A percentile compares a stretch with the other conserved stretches of the same genome.
phyloP scores from a whole-genome alignment of 495 filamentous ascomycete species.

The Daldinia decipiens region DNA sequence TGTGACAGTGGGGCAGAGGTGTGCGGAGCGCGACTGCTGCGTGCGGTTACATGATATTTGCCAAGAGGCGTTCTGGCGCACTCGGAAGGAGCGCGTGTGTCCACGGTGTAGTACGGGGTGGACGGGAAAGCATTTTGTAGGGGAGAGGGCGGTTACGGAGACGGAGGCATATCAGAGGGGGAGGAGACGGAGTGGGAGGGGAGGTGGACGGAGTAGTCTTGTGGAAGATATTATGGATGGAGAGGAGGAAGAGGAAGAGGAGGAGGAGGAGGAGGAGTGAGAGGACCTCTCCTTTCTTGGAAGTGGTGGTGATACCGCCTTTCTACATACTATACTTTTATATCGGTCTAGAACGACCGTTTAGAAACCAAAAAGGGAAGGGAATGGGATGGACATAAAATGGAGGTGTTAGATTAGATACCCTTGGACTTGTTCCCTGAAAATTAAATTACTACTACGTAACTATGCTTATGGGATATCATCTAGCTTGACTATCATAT shows the following conservation, averaged over 20 bases:
- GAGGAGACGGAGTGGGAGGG: slow-evolving; percentile 46
- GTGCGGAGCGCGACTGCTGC: slow-evolving; percentile 71
- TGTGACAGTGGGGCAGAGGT: slow-evolving; percentile 87
- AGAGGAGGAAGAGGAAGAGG: slow-evolving; percentile 50
- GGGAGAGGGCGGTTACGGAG: slow-evolving; percentile 75
- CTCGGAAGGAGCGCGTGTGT: slow-evolving; percentile 68
- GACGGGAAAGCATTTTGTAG: slow-evolving; percentile 80
- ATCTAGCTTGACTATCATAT: neutral
- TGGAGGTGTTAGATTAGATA: slow-evolving; percentile 18
- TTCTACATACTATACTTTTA: slow-evolving; percentile 15
- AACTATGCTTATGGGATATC: neutral
- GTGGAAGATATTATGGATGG: slow-evolving; percentile 44
- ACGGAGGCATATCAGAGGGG: slow-evolving; percentile 58
- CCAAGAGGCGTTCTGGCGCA: slow-evolving; percentile 74
- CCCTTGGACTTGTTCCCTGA: slow-evolving; percentile 12
- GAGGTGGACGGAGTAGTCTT: slow-evolving; percentile 45
- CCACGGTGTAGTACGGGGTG: slow-evolving; percentile 77
- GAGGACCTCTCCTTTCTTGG: neutral
- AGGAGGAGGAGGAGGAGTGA: slow-evolving; percentile 45
- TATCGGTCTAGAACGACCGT: neutral
- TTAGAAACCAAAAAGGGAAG: neutral
- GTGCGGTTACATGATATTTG: slow-evolving; percentile 84
- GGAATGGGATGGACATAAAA: slow-evolving; percentile 13
- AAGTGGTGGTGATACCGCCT: neutral
- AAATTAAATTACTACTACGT: neutral